phyloP scores from a whole-genome alignment of 2,329 filamentous ascomycete genomes.

The Phoma herbarum region DNA sequence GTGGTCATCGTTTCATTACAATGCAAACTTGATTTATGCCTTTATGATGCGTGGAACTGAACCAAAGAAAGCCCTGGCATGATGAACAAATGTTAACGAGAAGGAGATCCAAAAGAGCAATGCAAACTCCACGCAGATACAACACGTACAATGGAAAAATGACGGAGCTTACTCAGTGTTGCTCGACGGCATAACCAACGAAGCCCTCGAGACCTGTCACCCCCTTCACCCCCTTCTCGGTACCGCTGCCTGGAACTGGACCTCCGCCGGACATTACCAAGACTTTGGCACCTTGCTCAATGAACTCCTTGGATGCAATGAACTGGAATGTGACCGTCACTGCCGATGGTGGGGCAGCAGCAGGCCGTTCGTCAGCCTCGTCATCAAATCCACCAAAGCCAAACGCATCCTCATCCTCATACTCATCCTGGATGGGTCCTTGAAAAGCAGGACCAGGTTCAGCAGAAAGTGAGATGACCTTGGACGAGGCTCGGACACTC shows the following conservation, averaged over 20 bases:
- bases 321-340: conserved; percentile 72
- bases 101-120: background rate
- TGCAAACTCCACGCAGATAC: background rate
- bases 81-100: background rate
- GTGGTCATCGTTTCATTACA: background rate
- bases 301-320: conserved; percentile 74
- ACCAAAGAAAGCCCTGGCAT: background rate
- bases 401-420: conserved; percentile 56
- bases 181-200: conserved; percentile 67
- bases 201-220: conserved; percentile 73
- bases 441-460: conserved; percentile 15
- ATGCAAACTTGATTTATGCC: background rate
- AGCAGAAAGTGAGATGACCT: conserved; percentile 65
- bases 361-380: conserved; percentile 37
- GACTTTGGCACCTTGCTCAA: conserved; percentile 74
- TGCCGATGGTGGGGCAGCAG: conserved; percentile 34
- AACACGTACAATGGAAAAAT: too few relatives aligned
- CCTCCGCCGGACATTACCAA: conserved; percentile 76
- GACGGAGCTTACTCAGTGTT: background rate
- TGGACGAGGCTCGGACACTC: conserved; percentile 83
- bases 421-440: conserved; percentile 33
- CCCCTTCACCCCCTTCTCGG: conserved; percentile 58
- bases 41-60: background rate
- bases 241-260: conserved; percentile 65
- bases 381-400: conserved; percentile 64